Base-by-base conservation (phyloP, 768 basidiomycete species). In the Collybiopsis confluens region DNA sequence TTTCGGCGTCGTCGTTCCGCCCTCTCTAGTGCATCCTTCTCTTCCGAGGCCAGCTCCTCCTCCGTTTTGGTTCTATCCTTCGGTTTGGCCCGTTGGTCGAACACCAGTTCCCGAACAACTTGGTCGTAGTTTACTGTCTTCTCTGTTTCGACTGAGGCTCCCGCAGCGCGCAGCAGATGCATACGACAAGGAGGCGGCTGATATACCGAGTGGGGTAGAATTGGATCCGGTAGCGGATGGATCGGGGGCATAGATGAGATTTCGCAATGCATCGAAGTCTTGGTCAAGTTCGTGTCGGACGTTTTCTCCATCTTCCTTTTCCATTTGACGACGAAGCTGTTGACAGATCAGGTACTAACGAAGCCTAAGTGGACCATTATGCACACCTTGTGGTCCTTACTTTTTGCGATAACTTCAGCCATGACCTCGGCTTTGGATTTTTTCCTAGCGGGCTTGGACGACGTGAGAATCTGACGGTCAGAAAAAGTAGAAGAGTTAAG, bases 361-460 rank as follows among this genome's bases (percentile, higher is more conserved):
- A 46, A 27, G 54, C 30, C 55, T 11, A 45, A 33, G 23, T 13
- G 41, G 51, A 41, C 55, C 28, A 35, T 70, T 20, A 18, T 52
- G 65, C 70, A 27, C 60, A 92, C 96, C 76, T 96, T 98, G 73
- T 98, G 85, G 46, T 86, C 83, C 70, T 99, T 99, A 70, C 92
- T 95, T 71, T 98, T 99, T 1, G 92, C 90, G 42, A 99, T 92
- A 30, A 99, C 90, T 67, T 99, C 97, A 0, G 90, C 83, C 97
- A 99, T 98, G 56, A 98, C 91, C 64, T 99, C 95, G 1, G 90
- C 87, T 69, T 96, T 97, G 3, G 86, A 83, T 71, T 91, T 96
- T 70, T 96, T 97, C 55, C 85, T 76, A 43, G 81, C 81, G 7
- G 88, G 88, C 90, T 94, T 62, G 3, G 55, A 13, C 38, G 23